Evolutionary conservation across 1,284 basidiomycete genomes (phyloP).

Genomic region (Cutaneotrichosporon mucoides): DNA sequence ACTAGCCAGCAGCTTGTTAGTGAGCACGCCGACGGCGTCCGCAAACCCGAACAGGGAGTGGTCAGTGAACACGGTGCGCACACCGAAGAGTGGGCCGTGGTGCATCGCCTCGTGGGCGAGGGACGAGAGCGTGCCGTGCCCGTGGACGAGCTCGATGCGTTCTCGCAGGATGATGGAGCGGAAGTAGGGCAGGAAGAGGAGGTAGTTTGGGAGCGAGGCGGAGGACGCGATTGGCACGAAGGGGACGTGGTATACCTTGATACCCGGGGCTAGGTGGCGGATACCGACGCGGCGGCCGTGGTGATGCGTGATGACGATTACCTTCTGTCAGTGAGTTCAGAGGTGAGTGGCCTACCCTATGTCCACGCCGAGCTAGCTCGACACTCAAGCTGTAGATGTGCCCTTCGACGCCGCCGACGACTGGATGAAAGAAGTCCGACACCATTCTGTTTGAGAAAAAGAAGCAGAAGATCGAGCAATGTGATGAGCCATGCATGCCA

Average conservation of each 20-base stretch:
- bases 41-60: constrained; percentile 95
- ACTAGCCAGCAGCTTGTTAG: constrained; percentile 88
- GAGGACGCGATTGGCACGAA: constrained; percentile 80
- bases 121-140: constrained; percentile 83
- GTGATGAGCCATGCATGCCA: constrained; percentile 32
- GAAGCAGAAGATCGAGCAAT: constrained; percentile 2
- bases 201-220: constrained; percentile 91
- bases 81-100: constrained; percentile 74
- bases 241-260: constrained; percentile 95
- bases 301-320: constrained; percentile 91
- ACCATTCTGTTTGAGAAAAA: constrained; percentile 59
- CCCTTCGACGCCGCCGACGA: constrained; percentile 92
- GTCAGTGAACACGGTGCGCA: constrained; percentile 84
- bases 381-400: constrained; percentile 91
- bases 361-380: constrained; percentile 75
- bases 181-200: constrained; percentile 85
- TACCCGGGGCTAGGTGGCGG: constrained; percentile 65
- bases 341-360: constrained; percentile 60
- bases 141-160: constrained; percentile 80
- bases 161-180: constrained; percentile 86
- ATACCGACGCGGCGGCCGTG: constrained; percentile 80
- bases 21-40: constrained; percentile 93
- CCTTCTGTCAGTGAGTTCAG: constrained; percentile 55
- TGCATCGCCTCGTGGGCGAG: constrained; percentile 87
- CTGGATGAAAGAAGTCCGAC: constrained; percentile 94